phyloP scores from a whole-genome alignment of 2,329 filamentous ascomycete genomes.

The Ciborinia camelliae region DNA sequence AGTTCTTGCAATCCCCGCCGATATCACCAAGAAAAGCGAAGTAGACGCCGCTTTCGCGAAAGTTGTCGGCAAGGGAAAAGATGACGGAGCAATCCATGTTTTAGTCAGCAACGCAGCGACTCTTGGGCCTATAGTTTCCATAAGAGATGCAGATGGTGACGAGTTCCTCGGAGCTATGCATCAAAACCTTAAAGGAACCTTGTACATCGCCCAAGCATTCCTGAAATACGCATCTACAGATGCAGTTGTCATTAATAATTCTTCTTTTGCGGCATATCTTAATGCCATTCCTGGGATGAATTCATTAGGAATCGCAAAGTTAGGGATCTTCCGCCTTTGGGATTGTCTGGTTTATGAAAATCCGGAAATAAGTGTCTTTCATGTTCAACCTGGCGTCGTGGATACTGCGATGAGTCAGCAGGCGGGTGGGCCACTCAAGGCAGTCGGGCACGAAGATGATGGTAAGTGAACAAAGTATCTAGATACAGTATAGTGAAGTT shows the following conservation, averaged over 20 bases:
- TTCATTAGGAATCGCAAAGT: not conserved
- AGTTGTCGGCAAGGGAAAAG: constrained; percentile 34
- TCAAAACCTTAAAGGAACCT: not conserved
- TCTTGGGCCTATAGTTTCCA: constrained; percentile 31
- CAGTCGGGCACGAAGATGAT: constrained; percentile 33
- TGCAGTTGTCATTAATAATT: not conserved
- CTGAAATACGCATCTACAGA: not conserved
- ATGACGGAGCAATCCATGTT: constrained; percentile 40
- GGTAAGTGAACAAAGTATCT: constrained; percentile 29
- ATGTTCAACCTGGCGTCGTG: constrained; percentile 38
- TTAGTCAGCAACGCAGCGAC: constrained; percentile 42
- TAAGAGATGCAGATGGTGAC: constrained; percentile 33
- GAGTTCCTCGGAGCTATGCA: constrained; percentile 12
- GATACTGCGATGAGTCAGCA: constrained; percentile 35
- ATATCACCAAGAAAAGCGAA: constrained; percentile 37
- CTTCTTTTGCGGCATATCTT: not conserved
- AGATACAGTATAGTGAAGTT: constrained; percentile 21
- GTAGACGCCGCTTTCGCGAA: constrained; percentile 39
- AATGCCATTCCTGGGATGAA: not conserved
- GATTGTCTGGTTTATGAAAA: constrained; percentile 22
- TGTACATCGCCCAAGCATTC: not conserved
- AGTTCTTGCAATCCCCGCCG: constrained; percentile 36
- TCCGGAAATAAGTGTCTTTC: constrained; percentile 35
- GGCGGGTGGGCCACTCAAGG: constrained; percentile 28
- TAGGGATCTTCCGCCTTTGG: not conserved